Evolutionary conservation across 352 stramenopile species (phyloP).

Genomic region (Phytopythium cucurbitacearum): DNA sequence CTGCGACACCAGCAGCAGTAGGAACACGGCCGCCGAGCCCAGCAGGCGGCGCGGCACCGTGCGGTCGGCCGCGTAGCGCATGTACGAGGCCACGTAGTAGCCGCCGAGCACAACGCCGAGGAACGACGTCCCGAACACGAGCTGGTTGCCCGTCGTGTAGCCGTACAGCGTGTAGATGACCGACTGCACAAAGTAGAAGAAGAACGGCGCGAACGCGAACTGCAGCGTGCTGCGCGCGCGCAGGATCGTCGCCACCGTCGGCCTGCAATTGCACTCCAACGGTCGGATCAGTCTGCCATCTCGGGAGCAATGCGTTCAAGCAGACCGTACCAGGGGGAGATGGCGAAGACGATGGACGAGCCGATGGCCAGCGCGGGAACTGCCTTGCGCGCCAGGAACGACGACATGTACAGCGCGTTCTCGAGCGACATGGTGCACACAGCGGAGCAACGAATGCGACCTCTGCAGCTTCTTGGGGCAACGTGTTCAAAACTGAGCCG

Average conservation of each 20-base stretch:
- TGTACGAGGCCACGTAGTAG: conserved; percentile 75
- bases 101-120: conserved; percentile 50
- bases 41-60: conserved; percentile 38
- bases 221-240: conserved; percentile 64
- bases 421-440: conserved; percentile 22
- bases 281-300: no score
- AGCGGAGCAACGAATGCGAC: no score
- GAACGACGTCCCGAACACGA: conserved; percentile 56
- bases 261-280: conserved; percentile 17
- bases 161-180: conserved; percentile 80
- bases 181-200: conserved; percentile 83
- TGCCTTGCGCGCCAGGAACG: conserved; percentile 55
- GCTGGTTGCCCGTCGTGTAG: conserved; percentile 48
- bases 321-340: conserved; percentile 52
- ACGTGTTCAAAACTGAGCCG: no score
- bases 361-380: conserved; percentile 56
- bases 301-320: conserved; percentile 1
- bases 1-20: conserved; percentile 49
- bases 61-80: conserved; percentile 45
- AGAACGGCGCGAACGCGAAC: conserved; percentile 78
- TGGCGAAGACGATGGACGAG: conserved; percentile 61
- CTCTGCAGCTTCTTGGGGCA: no score
- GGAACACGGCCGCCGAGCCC: conserved; percentile 34
- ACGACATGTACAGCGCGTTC: conserved; percentile 68
- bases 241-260: conserved; percentile 58